Evolutionary conservation across 2,329 filamentous ascomycete species (phyloP), one percentile per base, ranked within the genome.

Genomic region (Talaromyces sp.): DNA sequence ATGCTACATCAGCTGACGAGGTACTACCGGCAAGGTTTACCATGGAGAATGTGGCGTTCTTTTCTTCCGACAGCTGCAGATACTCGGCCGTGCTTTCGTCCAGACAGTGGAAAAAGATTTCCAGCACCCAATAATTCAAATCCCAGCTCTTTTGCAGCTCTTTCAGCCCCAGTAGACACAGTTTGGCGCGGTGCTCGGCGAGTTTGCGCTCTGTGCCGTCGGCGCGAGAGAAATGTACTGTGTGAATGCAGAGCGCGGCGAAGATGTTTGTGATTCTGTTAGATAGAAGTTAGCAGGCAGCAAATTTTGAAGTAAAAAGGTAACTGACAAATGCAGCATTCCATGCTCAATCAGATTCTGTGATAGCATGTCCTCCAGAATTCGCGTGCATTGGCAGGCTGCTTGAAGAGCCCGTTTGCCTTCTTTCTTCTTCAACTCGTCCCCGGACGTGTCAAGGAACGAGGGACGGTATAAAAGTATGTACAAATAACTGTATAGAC

Each of bases 131-230:
- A 59, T 81, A 82, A 15, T 78, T 78, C 9, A 82, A 67, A 55
- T 81, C 78, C 80, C 80, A 82, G 0, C 77, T 79, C 58, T 77
- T 78, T 60, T 81, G 80, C 9, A 82, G 65, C 62, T 82, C 80
- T 56, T 80, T 75, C 0, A 82, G 65, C 0, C 80, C 79, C 19
- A 82, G 65, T 0, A 82, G 67, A 60, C 80, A 82, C 0, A 82
- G 62, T n/a, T 81, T 77, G 0, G 80, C 79, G 28, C 80, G 73
- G 59, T 81, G 77, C 61, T 82, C 80, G 15, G 80, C 78, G 0
- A 82, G 69, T n/a, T 77, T 77, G 6, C 75, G 69, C 1, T 75
- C 73, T 3, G 76, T 77, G 4, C 75, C 75, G 61, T 58, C 64
- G 0, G 68, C 65, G 22, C 72, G 69, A 8, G 76, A 72, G 13